Base-by-base conservation (phyloP, 495 filamentous ascomycete species). In the Xylaria acuta region DNA sequence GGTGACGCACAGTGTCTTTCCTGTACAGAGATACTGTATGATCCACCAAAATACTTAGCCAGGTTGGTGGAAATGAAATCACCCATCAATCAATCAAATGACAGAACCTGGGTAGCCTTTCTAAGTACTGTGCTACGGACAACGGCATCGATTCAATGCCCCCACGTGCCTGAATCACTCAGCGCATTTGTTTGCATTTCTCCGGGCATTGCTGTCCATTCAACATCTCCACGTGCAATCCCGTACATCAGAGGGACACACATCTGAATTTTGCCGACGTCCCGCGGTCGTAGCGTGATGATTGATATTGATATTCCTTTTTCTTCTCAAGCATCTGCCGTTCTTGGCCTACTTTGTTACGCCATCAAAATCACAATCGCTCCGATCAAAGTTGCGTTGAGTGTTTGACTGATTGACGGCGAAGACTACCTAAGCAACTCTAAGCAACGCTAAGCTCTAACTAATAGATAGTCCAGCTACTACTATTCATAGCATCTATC, bases 181-280 rank as follows among this genome's bases (percentile, higher is more conserved):
- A 18, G 3, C 1, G 9, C n/a, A 8, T 25, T 45, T 40, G 25
- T 30, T 18, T 38, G 4, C 27, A 16, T n/a, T 38, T 5, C 16
- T 36, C 43, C 40, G 22, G 3, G 5, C 22, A 54, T 38, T 40
- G 47, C 36, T 56, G 36, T 69, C 67, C 54, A 69, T 51, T 47
- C 27, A 58, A 59, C 54, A 60, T 60, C 67, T 49, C 67, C 67
- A 69, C 67, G 67, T 69, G 67, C 53, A 16, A 65, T 36, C 22
- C 30, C 16, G 18, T 4, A 43, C 7, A 38, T 38, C 36, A 7
- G 49, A 25, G 18, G 18, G 0, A 3, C 11, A 20, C 43, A 47
- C 1, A 5, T 47, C 16, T n/a, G 18, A 54, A 8, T 54, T 27
- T 27, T 54, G 49, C 49, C 43, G 43, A 47, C 43, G 45, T 8